Evolutionary conservation across 805 yeast species (phyloP).

Genomic region (Kazachstania taianensis): DNA sequence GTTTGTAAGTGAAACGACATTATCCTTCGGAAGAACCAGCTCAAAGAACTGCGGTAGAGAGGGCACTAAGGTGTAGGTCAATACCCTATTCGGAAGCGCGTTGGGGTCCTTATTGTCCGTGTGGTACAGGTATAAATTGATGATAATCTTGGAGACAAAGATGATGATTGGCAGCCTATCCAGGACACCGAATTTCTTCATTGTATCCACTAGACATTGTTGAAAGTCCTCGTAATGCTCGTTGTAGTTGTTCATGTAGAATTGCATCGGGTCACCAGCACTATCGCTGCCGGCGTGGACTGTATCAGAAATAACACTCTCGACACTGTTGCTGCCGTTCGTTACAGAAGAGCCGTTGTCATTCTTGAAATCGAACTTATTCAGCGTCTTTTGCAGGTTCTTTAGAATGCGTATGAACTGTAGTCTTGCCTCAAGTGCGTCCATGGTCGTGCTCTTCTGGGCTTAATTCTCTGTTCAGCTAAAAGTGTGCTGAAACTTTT

Average conservation of each 20-base stretch:
- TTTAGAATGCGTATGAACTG: conserved; percentile 62
- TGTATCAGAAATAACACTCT: not conserved
- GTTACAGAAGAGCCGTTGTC: no score
- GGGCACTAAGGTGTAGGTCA: conserved; percentile 3
- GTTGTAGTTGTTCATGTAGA: conserved; percentile 20
- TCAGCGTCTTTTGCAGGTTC: conserved; percentile 44
- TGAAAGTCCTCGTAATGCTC: conserved; percentile 29
- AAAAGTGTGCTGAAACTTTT: no score
- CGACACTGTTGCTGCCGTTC: not conserved
- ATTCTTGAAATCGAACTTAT: no score
- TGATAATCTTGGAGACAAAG: conserved; percentile 7
- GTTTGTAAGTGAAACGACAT: conserved; percentile 4
- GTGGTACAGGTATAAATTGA: conserved; percentile 13
- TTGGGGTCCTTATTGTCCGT: conserved; percentile 9
- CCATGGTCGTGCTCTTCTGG: no score
- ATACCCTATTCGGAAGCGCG: conserved; percentile 6
- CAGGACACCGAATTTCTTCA: conserved; percentile 22
- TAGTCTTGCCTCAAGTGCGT: conserved; percentile 77
- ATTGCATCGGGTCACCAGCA: conserved; percentile 24
- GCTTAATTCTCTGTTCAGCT: no score
- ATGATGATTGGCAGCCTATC: conserved; percentile 25
- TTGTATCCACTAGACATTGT: conserved; percentile 25
- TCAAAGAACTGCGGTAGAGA: not conserved
- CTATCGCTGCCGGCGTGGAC: conserved; percentile 7
- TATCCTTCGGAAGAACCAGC: conserved; percentile 2